These are phyloP conservation scores for Paramecium primaurelia DNA, from an alignment of 73 alveolate genomes.

Conservation along the genomic window DNA sequence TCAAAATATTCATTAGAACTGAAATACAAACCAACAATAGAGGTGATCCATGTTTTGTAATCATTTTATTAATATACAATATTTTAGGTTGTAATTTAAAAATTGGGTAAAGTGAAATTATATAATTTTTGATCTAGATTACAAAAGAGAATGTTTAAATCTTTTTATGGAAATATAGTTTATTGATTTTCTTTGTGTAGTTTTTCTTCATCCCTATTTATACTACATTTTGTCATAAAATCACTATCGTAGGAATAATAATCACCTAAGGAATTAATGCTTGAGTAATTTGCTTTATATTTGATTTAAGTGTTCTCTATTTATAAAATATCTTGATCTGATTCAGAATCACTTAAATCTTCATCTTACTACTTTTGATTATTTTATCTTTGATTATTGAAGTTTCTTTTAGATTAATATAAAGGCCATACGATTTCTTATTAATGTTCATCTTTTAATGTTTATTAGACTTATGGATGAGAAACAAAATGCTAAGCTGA, in stretches of 20 bases:
- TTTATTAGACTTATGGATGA: background rate
- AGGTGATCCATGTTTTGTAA: background rate
- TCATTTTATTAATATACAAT: background rate
- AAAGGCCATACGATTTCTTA: constrained; percentile 9
- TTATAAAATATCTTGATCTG: constrained; percentile 26
- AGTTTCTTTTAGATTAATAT: background rate
- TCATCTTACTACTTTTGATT: background rate
- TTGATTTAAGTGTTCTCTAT: background rate
- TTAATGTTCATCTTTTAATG: background rate
- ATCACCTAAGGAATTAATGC: background rate
- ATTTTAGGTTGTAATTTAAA: background rate
- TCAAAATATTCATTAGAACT: constrained; percentile 5
- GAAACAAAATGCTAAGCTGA: constrained; percentile 12
- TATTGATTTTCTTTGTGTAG: background rate
- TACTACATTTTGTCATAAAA: background rate
- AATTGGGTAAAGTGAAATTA: background rate
- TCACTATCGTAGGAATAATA: background rate
- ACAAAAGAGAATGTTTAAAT: background rate
- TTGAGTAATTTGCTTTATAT: background rate
- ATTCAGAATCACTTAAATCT: constrained; percentile 32
- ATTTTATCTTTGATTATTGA: background rate
- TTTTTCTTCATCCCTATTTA: constrained; percentile 15
- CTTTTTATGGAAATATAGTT: background rate
- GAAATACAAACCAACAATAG: background rate
- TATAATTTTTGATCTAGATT: background rate